These are phyloP conservation scores for Aspergillus biplanus DNA, from an alignment of 495 filamentous ascomycete species.

Conservation along the genomic window DNA sequence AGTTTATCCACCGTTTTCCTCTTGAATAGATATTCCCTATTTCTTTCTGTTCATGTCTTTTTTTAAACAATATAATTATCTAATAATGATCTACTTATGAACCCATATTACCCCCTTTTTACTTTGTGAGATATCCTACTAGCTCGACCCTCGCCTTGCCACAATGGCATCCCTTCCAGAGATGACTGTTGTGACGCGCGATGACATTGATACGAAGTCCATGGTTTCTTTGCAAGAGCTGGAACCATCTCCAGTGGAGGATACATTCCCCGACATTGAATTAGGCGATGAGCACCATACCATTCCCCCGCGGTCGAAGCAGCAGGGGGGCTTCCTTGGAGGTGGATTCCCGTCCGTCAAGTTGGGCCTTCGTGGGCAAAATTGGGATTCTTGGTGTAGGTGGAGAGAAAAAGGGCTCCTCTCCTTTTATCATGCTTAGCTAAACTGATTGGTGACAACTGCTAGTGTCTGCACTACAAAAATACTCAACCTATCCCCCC, in stretches of 20 bases:
- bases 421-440: constrained; percentile 9
- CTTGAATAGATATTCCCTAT: too few relatives aligned
- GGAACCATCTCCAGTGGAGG: constrained; percentile 81
- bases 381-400: constrained; percentile 66
- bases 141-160: not conserved
- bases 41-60: not conserved
- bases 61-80: not conserved
- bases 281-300: constrained; percentile 61
- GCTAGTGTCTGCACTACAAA: constrained; percentile 76
- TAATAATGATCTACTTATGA: constrained; percentile 9
- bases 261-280: constrained; percentile 53
- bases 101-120: not conserved
- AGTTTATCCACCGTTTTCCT: too few relatives aligned
- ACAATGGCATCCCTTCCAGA: constrained; percentile 18
- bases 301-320: constrained; percentile 27
- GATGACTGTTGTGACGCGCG: constrained; percentile 23
- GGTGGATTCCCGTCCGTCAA: constrained; percentile 32
- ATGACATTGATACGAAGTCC: constrained; percentile 46
- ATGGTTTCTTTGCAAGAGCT: constrained; percentile 73
- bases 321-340: constrained; percentile 9
- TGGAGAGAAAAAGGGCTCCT: constrained; percentile 21
- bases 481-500: constrained; percentile 87
- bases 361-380: constrained; percentile 62
- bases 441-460: not conserved
- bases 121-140: not conserved